Base-by-base conservation (phyloP, 192 early-diverging fungal genomes). In the Mortierella antarctica region DNA sequence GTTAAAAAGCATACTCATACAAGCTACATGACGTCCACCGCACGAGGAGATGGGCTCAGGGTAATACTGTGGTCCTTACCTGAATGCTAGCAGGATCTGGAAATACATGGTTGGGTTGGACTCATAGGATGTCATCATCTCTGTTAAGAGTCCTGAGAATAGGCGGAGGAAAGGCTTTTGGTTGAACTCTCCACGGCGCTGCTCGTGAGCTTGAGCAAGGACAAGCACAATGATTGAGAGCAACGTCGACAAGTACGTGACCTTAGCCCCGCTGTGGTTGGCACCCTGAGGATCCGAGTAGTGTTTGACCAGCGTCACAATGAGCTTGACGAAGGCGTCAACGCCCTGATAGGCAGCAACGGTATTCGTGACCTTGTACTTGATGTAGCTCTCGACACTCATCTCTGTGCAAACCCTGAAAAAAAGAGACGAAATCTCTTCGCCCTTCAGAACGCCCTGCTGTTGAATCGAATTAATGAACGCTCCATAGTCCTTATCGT, bases 121-220 rank as follows among this genome's bases (percentile, higher is more conserved):
- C 67, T 93, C 92, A 62, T 86, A 89, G 18, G 75, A 62, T 62
- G 89, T 88, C 70, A 96, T 83, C 77, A 80, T 80, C 61, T 99
- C 96, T 66, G 92, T 88, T 52, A 98, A 83, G 31, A 98, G 75
- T 31, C 90, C 91, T 45, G 94, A 92, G 64, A 99, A 91, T 41
- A 99, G 83, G 44, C 98, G 91, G 82, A 96, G 94, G 86, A 95
- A 96, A 0, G 96, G 94, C 61, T 91, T 83, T 82, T 98, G 98
- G 82, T 95, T 92, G 87, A 98, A 98, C 52, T 91, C 82, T 47
- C 88, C 87, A 9, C 91, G 88, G 44, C 89, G 89, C 56, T 90
- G 89, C 79, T 95, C 93, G 81, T 99, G 98, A 5, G 89, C 85
- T 57, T 97, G 91, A 0, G 94, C 94, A 15, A 95, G 70, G 5